These are phyloP conservation scores for Russula lepida DNA, from an alignment of 768 basidiomycete genomes.

Conservation along the genomic window DNA sequence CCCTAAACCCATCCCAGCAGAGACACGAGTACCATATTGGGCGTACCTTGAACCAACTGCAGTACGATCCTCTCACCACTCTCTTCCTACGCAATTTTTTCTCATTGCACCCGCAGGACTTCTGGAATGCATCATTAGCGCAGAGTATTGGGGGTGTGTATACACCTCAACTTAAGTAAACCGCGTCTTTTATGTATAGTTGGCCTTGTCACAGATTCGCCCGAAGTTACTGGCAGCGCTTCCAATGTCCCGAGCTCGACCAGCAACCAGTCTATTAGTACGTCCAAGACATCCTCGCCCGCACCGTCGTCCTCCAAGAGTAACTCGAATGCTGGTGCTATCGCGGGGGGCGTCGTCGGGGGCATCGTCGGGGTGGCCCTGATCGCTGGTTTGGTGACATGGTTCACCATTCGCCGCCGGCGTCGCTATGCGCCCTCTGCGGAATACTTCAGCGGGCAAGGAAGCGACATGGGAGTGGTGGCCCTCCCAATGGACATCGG, in stretches of 20 bases:
- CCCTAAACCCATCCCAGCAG: slow-evolving; percentile 30
- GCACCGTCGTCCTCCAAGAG: background rate
- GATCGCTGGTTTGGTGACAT: slow-evolving; percentile 33
- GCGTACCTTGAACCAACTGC: slow-evolving; percentile 38
- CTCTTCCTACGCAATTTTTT: background rate
- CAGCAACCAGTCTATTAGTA: background rate
- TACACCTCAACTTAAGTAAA: too few relatives aligned
- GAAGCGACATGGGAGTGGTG: background rate
- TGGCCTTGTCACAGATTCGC: background rate
- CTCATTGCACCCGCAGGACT: background rate
- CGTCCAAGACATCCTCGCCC: background rate
- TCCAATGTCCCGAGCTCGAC: background rate
- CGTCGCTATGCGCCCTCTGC: slow-evolving; percentile 23
- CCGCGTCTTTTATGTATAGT: background rate
- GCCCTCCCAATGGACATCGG: background rate
- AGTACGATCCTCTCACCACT: slow-evolving; percentile 24
- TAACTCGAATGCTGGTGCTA: slow-evolving; percentile 41
- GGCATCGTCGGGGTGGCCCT: slow-evolving; percentile 41
- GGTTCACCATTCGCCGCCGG: slow-evolving; percentile 30
- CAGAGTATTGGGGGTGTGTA: background rate
- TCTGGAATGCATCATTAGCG: background rate
- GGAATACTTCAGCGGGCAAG: slow-evolving; percentile 4
- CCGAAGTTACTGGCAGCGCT: slow-evolving; percentile 3
- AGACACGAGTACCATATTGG: slow-evolving; percentile 40
- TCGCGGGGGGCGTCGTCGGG: slow-evolving; percentile 57